Evolutionary conservation across 1,284 basidiomycete species (phyloP).

Genomic region (Termitomyces sp.): DNA sequence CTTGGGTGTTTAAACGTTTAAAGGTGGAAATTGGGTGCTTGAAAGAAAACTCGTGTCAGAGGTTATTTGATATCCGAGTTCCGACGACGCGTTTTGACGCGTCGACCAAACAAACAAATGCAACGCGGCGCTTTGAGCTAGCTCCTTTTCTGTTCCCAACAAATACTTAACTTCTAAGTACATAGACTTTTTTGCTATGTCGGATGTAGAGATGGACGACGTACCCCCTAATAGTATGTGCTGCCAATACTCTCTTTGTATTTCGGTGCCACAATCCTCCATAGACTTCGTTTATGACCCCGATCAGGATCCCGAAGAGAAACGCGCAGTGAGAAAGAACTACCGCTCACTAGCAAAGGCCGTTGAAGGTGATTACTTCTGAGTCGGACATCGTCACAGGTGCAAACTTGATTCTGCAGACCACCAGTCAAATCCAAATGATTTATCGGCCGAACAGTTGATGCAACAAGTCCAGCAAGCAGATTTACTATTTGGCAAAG

Average conservation of each 20-base stretch:
- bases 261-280: neutral
- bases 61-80: neutral
- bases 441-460: slow-evolving; percentile 53
- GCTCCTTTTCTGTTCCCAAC: neutral
- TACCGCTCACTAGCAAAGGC: slow-evolving; percentile 63
- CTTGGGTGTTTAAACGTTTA: too few species aligned
- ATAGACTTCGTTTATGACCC: slow-evolving; percentile 60
- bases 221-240: neutral
- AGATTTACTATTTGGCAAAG: slow-evolving; percentile 58
- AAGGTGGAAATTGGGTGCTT: too few species aligned
- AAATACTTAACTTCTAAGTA: too few species aligned
- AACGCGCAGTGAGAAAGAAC: slow-evolving; percentile 62
- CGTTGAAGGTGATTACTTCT: slow-evolving; percentile 46
- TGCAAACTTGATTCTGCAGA: slow-evolving; percentile 21
- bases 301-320: slow-evolving; percentile 72
- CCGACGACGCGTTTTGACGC: slow-evolving; percentile 1
- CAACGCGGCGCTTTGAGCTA: slow-evolving; percentile 27
- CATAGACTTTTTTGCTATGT: slow-evolving; percentile 16
- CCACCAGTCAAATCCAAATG: slow-evolving; percentile 46
- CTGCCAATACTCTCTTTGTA: neutral
- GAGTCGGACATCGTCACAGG: neutral
- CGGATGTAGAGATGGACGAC: slow-evolving; percentile 13
- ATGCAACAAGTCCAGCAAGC: slow-evolving; percentile 50
- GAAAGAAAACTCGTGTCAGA: too few species aligned
- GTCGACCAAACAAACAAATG: slow-evolving; percentile 13